These are phyloP conservation scores for Marasmius oreades DNA, from an alignment of 1,284 basidiomycete genomes.

Conservation along the genomic window DNA sequence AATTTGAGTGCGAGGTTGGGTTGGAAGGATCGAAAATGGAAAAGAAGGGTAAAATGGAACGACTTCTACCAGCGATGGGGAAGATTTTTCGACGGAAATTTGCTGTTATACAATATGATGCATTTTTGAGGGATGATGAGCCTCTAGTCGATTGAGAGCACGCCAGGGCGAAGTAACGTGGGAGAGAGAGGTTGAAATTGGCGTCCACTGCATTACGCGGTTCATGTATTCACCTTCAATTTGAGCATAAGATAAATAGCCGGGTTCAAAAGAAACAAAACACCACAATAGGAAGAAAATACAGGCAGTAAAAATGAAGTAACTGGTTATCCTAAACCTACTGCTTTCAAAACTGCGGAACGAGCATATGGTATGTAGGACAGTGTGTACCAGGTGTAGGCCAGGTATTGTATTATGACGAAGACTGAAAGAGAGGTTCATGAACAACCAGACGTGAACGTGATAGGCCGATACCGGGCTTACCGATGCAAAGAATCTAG, in stretches of 20 bases:
- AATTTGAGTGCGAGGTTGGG: not conserved
- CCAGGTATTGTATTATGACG: slow-evolving; percentile 82
- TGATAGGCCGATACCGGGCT: slow-evolving; percentile 19
- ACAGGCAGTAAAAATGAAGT: no score
- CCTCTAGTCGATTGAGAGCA: not conserved
- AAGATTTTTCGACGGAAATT: no score
- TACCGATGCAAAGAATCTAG: slow-evolving; percentile 46
- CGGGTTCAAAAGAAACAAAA: slow-evolving; percentile 4
- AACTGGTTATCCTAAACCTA: slow-evolving; percentile 47
- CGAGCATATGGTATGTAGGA: slow-evolving; percentile 90
- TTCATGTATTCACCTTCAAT: no score
- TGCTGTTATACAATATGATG: not conserved
- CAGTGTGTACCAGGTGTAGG: slow-evolving; percentile 80
- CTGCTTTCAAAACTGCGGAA: slow-evolving; percentile 59
- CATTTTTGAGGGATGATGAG: not conserved
- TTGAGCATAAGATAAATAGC: not conserved
- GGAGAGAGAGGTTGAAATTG: not conserved
- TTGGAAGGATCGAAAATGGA: not conserved
- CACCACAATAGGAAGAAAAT: not conserved
- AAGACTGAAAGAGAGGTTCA: slow-evolving; percentile 54
- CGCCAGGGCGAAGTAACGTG: not conserved
- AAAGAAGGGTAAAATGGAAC: not conserved
- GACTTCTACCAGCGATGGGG: no score
- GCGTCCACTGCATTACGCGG: not conserved
- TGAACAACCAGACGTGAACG: slow-evolving; percentile 2